Conservation (phyloP, 495 filamentous ascomycete species). For the Entonaema liquescens region DNA sequence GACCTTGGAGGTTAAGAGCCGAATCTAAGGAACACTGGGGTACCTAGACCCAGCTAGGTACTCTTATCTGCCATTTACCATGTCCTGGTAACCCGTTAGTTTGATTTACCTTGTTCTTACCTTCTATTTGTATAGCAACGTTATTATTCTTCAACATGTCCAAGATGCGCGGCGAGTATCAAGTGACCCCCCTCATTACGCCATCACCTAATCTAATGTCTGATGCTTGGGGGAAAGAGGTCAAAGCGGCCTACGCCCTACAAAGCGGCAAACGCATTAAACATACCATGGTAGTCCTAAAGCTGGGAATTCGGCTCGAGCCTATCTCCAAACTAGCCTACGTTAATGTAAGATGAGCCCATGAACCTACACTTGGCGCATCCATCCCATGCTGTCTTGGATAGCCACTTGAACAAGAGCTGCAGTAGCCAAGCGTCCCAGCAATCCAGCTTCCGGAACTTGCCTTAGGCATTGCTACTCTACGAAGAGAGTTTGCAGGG, state of each 20-base stretch:
- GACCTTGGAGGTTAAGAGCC: neutral
- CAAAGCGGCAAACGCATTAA: neutral
- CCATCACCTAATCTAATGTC: conserved; percentile 17
- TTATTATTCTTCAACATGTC: neutral
- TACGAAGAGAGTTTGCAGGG: conserved; percentile 17
- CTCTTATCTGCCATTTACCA: neutral
- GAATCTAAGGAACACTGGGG: neutral
- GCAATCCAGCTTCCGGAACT: conserved; percentile 22
- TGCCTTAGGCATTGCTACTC: conserved; percentile 36
- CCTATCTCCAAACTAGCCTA: conserved; percentile 23
- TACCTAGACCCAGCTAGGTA: neutral
- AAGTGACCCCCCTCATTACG: conserved; percentile 12
- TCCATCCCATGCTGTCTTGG: conserved; percentile 12
- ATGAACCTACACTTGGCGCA: conserved; percentile 25
- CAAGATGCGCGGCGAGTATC: conserved; percentile 6
- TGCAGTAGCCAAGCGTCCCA: conserved; percentile 29
- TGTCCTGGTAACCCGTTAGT: conserved; percentile 12
- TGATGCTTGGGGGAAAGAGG: conserved; percentile 1
- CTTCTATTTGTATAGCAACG: conserved; percentile 1
- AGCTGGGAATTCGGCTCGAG: conserved; percentile 17
- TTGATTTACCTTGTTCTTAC: neutral
- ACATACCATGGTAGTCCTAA: neutral
- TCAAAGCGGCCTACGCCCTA: neutral
- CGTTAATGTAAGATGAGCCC: conserved; percentile 16
- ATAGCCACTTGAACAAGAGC: conserved; percentile 34